Evolutionary conservation across 768 basidiomycete species (phyloP).

Genomic region (Leucocoprinus sp.): DNA sequence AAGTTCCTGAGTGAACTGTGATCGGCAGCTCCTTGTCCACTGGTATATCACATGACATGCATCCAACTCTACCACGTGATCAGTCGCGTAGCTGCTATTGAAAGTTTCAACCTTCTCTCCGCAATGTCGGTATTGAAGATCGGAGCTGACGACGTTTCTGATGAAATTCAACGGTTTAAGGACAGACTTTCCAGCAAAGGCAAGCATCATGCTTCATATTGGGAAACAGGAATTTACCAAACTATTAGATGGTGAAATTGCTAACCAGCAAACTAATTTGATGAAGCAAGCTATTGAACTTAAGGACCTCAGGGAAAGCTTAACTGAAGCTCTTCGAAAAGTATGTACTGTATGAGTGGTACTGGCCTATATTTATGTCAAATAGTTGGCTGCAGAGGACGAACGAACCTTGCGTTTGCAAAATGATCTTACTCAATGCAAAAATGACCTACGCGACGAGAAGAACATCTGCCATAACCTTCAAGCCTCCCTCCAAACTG

Average conservation of each 20-base stretch:
- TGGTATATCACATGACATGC: neutral
- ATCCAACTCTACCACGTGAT: conserved; percentile 2
- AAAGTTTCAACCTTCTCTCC: no score
- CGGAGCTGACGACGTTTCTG: conserved; percentile 38
- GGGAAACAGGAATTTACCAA: neutral
- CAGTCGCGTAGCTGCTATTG: conserved; percentile 2
- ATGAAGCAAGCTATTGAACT: conserved; percentile 33
- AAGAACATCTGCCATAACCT: conserved; percentile 44
- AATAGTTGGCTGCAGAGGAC: conserved; percentile 49
- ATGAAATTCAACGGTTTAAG: conserved; percentile 37
- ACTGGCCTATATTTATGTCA: conserved; percentile 3
- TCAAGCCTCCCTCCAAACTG: conserved; percentile 36
- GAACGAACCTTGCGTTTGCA: conserved; percentile 50
- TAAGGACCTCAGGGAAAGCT: conserved; percentile 31
- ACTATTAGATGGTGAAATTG: conserved; percentile 37
- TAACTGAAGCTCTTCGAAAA: conserved; percentile 41
- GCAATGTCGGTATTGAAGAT: conserved; percentile 42
- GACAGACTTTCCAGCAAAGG: conserved; percentile 46
- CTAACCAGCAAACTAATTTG: conserved; percentile 36
- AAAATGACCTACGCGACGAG: conserved; percentile 52
- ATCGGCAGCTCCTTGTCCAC: no score
- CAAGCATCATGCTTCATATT: conserved; percentile 13
- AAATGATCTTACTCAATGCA: conserved; percentile 35
- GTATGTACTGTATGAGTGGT: conserved; percentile 21
- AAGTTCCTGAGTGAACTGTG: no score